Evolutionary conservation across 1,139 yeast species (phyloP), one percentile per base, ranked within the genome.

Genomic region (Saccharomycopsis crataegensis): DNA sequence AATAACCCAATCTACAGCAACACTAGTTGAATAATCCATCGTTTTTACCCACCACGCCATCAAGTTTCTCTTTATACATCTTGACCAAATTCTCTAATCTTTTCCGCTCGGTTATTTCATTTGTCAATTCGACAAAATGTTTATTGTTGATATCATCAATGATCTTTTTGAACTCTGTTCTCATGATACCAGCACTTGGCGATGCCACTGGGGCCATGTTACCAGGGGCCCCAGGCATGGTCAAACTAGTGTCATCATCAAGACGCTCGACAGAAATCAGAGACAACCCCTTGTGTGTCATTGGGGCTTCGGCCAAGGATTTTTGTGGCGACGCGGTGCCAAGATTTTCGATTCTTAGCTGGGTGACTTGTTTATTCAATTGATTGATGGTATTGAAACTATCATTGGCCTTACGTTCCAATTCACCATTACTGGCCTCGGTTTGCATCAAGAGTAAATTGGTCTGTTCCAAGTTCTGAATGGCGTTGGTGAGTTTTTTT

Each of bases 131-230:
- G 33, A 71, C 66, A 59, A 79, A 83, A 62, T 83, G 83, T 58
- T 77, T 80, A 47, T 74, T 78, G 58, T 82, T 86, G 59, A 86
- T 75, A 48, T 81, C 85, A 53, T 74, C 71, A 1, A 86, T 83
- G 45, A 86, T 76, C 62, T 79, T 80, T 62, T 81, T 82, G 70
- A 86, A 86, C 66, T 86, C 91, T 60, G 82, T 78, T 55, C 90
- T 74, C 61, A 86, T 56, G 28, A 56, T 56, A 6, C 58, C 58
- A n/a, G 49, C 55, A 36, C 55, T 51, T 6, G 54, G 48, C 32
- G 47, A 42, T 22, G 43, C 52, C 8, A 33, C 38, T 9, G 45
- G 14, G 3, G 46, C 38, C 22, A 43, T 8, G 9, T 14, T 31
- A n/a, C 43, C 46, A 17, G 52, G 8, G 12, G 43, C 34, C 8